Evolutionary conservation across 306 rosid species (phyloP).

Genomic region (Dryas alaskensis): DNA sequence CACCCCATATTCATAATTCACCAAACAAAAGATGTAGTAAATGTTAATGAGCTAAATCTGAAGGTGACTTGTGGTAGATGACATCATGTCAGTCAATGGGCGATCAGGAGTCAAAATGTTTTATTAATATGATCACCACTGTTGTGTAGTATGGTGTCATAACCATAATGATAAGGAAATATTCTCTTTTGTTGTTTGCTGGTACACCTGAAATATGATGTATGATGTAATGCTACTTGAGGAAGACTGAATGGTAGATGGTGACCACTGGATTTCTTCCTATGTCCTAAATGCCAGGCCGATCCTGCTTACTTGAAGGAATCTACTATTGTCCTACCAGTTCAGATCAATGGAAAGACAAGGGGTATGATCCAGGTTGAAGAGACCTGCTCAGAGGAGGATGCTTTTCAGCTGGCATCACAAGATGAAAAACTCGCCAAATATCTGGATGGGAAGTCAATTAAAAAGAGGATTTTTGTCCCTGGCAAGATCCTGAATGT

Average conservation of each 20-base stretch:
- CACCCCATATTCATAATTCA: not conserved
- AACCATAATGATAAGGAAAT: not conserved
- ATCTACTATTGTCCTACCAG: conserved; percentile 67
- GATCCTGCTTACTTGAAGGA: conserved; percentile 71
- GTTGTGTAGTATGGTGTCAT: not conserved
- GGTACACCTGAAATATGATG: not conserved
- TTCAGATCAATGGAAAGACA: conserved; percentile 94
- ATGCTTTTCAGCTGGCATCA: conserved; percentile 64
- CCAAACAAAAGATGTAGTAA: not conserved
- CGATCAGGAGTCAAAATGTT: too few relatives aligned
- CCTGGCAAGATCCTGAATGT: conserved; percentile 87
- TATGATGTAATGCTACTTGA: not conserved
- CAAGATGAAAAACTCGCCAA: conserved; percentile 75
- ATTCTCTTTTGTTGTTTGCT: not conserved
- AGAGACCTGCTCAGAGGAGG: conserved; percentile 82
- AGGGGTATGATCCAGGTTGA: conserved; percentile 90
- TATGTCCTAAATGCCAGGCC: conserved; percentile 52
- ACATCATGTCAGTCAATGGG: too few relatives aligned
- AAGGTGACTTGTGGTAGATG: too few relatives aligned
- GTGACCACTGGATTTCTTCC: not conserved
- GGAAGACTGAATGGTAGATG: conserved; percentile 1
- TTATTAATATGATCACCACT: not conserved
- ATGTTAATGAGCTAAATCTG: not conserved
- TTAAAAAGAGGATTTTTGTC: conserved; percentile 74
- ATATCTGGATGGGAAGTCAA: conserved; percentile 57